Evolutionary conservation across 495 filamentous ascomycete genomes (phyloP), one percentile per base, ranked within the genome.

Genomic region (Daldinia decipiens): DNA sequence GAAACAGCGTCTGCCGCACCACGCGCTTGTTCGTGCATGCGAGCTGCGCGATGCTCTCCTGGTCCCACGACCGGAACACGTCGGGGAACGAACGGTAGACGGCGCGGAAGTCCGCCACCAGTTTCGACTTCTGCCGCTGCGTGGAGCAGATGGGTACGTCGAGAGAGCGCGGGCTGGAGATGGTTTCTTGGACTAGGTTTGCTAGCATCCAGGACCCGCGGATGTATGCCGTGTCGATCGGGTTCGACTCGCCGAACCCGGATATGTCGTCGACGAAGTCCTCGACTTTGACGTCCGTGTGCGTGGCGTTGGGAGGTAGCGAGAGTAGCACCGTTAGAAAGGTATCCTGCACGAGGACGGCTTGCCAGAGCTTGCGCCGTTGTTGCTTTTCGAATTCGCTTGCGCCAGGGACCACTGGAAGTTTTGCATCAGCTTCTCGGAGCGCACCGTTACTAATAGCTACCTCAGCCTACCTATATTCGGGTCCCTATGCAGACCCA

Each of bases 271-370:
- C 84, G 19, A 85, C 75, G 31, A 92, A 84, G 59, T 90, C 89
- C 45, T 90, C 89, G 8, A 91, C 87, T 29, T 79, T 84, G 29
- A 92, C 89, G 75, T 93, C 90, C 6, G 87, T 90, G 76, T 92
- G 90, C 1, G 87, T 92, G n/a, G 89, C 87, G 34, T 82, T 87
- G 1, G 90, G 90, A 0, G 90, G 90, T 0, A 93, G 82, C 32
- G 90, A 89, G 12, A 93, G 82, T 3, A 92, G 85, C 12, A 93
- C 88, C n/a, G 89, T 91, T 4, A 93, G 83, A 80, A 92, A 92
- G 13, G 90, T 93, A 74, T 93, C 90, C 76, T 93, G 90, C 15
- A 92, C 83, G 9, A 92, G 79, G 12, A 93, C 88, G 4, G 90
- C 89, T 74, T 92, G 90, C 90, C 90, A 93, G 0, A 92, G 80